Base-by-base conservation (phyloP, 1,139 yeast genomes). In the Hansenula sp. region DNA sequence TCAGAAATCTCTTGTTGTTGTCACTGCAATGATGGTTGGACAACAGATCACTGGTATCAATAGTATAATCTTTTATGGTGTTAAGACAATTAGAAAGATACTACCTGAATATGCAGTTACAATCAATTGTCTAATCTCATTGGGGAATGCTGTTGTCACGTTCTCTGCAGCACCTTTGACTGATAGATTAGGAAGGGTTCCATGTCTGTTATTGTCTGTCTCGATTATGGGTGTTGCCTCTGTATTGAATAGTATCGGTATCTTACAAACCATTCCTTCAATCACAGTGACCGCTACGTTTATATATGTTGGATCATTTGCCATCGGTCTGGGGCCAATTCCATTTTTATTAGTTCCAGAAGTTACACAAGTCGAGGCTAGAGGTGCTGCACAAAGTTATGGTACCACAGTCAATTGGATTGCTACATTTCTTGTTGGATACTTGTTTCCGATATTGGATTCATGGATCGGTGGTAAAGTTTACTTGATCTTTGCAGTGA, bases 41-140 rank as follows among this genome's bases (percentile, higher is more conserved):
- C 98, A 93, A 65, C 99, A 93, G 61, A 78, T 91, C 50, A 82
- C 91, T 55, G 99, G 99, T 25, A 87, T 93, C 60, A 93, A 93
- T 63, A 81, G 96, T 1, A 89, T 93, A 49, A 80, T 91, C 24
- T 89, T 91, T 61, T 93, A 91, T 61, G 98, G 99, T 4, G 96
- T 90, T 4, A 78, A 88, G 8, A 86, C 91, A 4, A 71, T 93
- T 44, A 73, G 84, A 17, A 70, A 78, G 8, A 70, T 85, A 3
- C 74, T 87, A 53, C 96, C 97, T 3, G 67, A 75, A 18, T 72
- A 78, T 46, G 84, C 96, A 3, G 76, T 86, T 10, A 56, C 73
- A 29, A 78, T 90, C 49, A 90, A 89, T 59, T 81, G 93, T 55
- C 62, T 81, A 43, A 84, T 93, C 33, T 85, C 96, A 2, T 56